Conservation (phyloP, 768 basidiomycete genomes). For the Pisolithus albus region DNA sequence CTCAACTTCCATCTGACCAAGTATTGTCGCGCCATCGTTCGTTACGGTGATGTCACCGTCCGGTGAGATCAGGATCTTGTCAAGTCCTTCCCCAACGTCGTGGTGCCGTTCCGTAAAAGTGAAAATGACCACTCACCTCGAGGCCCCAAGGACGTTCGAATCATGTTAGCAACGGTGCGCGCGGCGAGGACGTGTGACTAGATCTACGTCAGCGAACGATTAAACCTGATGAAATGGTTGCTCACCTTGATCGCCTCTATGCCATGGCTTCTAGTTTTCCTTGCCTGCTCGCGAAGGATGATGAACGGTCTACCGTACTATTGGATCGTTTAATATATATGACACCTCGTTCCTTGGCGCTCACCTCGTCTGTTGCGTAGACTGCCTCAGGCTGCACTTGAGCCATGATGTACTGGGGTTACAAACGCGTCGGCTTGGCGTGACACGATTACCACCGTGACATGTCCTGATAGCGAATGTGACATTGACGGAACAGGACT, state of each 20-base stretch:
- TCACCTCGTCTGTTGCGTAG: conserved; percentile 82
- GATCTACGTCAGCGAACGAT: conserved; percentile 7
- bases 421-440: conserved; percentile 13
- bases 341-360: not conserved
- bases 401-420: conserved; percentile 9
- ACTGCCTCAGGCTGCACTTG: conserved; percentile 53
- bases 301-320: conserved; percentile 97
- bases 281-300: conserved; percentile 89
- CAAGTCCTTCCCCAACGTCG: conserved; percentile 55
- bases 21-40: conserved; percentile 97
- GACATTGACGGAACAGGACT: not conserved
- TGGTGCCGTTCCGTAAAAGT: conserved; percentile 7
- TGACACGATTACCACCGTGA: conserved; percentile 25
- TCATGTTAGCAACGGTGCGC: conserved; percentile 86
- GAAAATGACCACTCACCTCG: conserved; percentile 51
- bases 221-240: not conserved
- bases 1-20: conserved; percentile 98
- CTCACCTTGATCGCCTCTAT: conserved; percentile 90
- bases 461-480: conserved; percentile 14
- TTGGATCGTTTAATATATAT: conserved; percentile 6
- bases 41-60: conserved; percentile 99
- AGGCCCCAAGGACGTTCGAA: conserved; percentile 92
- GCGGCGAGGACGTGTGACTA: conserved; percentile 96
- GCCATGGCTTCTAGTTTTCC: conserved; percentile 88
- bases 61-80: conserved; percentile 91